Evolutionary conservation across 164 flowering plant species (phyloP), one percentile per base, ranked within the genome.

Genomic region (Protea cynaroides): DNA sequence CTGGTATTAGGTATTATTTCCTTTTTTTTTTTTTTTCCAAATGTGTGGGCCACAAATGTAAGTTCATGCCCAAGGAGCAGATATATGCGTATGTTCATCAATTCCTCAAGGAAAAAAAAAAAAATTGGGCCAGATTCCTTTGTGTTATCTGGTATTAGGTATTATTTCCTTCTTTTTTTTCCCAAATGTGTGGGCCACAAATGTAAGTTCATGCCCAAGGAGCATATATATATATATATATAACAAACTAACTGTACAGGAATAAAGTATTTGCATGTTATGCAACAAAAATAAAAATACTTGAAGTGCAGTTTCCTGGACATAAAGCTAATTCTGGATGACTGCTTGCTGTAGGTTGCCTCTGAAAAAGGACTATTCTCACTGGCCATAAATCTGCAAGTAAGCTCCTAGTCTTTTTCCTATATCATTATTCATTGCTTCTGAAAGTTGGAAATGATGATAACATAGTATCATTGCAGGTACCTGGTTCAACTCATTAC

Each of bases 401-500:
- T 92, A 83, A 82, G 97, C 62, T 72, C 57, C 24, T 7, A 21
- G 13, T 24, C 22, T 38, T 44, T 49, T 25, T 53, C 61, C 11
- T 43, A 49, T 50, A 8, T 25, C 57, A 17, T 40, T 51, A 7
- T 29, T 63, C 59, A 34, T 43, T 59, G 44, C 52, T 43, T 74
- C 55, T 24, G 25, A 21, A 58, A 68, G 52, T 46, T 21, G 53
- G 38, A 56, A 56, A 57, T 66, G 65, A 24, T 11, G 64, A 4
- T 57, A 38, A 40, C 29, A 57, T 69, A 52, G 23, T 74, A 15
- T 54, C 58, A 3, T 34, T 70, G 23, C 76, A 95, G 99, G 97
- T 95, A 49, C 99, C 99, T 66, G 99, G 86, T 56, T 88, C 99
- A 71, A 88, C 88, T 55, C 90, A 88, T 72, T 92, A 95, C 81